Evolutionary conservation across 257 asterid genomes (phyloP).

Genomic region (Phtheirospermum japonicum): DNA sequence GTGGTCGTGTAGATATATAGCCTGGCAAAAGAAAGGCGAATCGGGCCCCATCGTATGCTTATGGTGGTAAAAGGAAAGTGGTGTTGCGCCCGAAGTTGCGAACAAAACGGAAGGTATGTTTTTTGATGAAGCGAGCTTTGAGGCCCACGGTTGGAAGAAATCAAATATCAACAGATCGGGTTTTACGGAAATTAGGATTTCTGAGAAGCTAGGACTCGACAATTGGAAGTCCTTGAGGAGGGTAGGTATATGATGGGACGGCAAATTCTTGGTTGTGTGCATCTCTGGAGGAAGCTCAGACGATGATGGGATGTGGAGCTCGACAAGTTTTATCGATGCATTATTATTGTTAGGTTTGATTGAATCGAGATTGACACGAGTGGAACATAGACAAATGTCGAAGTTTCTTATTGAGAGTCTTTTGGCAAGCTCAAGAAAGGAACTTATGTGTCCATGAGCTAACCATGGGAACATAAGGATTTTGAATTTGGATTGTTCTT

Average conservation of each 20-base stretch:
- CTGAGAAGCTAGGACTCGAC: constrained; percentile 21
- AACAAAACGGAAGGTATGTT: constrained; percentile 26
- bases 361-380: constrained; percentile 29
- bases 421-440: constrained; percentile 45
- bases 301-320: constrained; percentile 24
- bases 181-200: constrained; percentile 20
- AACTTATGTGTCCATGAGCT: constrained; percentile 46
- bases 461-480: constrained; percentile 51
- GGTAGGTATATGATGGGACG: constrained; percentile 16
- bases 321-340: constrained; percentile 1
- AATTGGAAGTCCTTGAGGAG: constrained; percentile 23
- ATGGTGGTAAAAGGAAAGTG: constrained; percentile 25
- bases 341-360: constrained; percentile 1
- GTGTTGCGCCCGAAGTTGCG: constrained; percentile 14
- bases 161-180: constrained; percentile 28
- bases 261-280: constrained; percentile 30
- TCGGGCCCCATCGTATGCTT: constrained; percentile 2
- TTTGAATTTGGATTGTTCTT: constrained; percentile 18
- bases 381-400: constrained; percentile 28
- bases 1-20: constrained; percentile 14
- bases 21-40: constrained; percentile 29
- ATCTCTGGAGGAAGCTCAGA: constrained; percentile 24
- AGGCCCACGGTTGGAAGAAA: constrained; percentile 36
- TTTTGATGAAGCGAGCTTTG: constrained; percentile 26
- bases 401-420: constrained; percentile 35